phyloP scores from a whole-genome alignment of 148 eudicot species.

The Fagopyrum tataricum region DNA sequence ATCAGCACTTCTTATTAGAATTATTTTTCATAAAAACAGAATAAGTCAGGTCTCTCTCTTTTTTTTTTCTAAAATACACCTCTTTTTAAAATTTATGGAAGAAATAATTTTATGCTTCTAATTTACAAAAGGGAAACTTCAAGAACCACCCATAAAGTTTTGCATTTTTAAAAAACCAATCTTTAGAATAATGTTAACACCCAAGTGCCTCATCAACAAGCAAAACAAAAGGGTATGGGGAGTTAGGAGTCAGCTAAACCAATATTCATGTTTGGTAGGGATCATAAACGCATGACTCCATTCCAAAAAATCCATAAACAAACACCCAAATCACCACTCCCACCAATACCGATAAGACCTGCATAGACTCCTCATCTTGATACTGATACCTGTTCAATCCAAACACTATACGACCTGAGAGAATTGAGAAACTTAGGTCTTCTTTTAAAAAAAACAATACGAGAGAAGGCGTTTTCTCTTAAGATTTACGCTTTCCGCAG shows the following conservation, averaged over 20 bases:
- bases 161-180: neutral
- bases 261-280: too few relatives aligned
- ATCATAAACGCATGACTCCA: too few relatives aligned
- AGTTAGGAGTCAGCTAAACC: too few relatives aligned
- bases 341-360: too few relatives aligned
- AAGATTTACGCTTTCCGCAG: too few relatives aligned
- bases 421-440: neutral
- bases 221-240: neutral
- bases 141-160: neutral
- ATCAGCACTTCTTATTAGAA: too few relatives aligned
- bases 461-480: too few relatives aligned
- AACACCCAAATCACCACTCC: too few relatives aligned
- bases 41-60: neutral
- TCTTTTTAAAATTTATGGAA: neutral
- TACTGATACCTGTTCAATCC: too few relatives aligned
- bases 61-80: neutral
- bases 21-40: neutral
- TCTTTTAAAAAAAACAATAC: too few relatives aligned
- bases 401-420: neutral
- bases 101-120: neutral
- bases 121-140: neutral
- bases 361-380: too few relatives aligned
- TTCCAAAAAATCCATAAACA: too few relatives aligned
- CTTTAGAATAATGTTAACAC: neutral
- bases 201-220: neutral